Evolutionary conservation across 2,329 filamentous ascomycete genomes (phyloP), one percentile per base, ranked within the genome.

Genomic region (Fusarium paranaense): DNA sequence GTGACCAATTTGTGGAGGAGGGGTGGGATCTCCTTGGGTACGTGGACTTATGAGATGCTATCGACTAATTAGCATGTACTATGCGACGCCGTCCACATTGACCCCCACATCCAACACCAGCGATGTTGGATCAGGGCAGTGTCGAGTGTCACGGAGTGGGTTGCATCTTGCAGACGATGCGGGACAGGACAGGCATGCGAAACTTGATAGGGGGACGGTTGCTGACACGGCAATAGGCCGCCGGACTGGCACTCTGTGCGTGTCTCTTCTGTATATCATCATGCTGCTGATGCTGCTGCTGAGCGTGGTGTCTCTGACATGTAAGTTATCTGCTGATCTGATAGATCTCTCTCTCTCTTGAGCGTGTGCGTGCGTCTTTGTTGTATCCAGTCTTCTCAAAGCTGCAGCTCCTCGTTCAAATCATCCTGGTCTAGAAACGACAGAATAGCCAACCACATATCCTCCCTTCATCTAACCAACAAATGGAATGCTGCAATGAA

Each of bases 41-140:
- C 38, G 35, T 32, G 54, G 50, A 42, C 33, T 62, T 54, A 32
- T 32, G 60, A 22, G 60, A 54, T 62, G 60, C 61, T 69, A 38
- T 54, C 25, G 45, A 70, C 63, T 64, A 64, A 61, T 62, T 63
- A 47, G 65, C 54, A 42, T 69, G 52, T 65, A 64, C 66, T 69
- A 52, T 56, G 70, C 56, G 56, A 68, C 63, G 27, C 57, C 56
- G 60, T 63, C 62, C 38, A 60, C 37, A 57, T 13, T 38, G 52
- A 69, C 64, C 61, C 71, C 67, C 68, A 54, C 64, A 62, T 61
- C 50, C 45, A 71, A 66, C 58, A 72, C 64, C 61, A 69, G 32
- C 40, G 14, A 38, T 59, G 37, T 50, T 63, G 67, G 62, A 71
- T 50, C 27, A 35, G 47, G 45, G 63, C 20, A 32, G 66, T 40